Evolutionary conservation across 495 filamentous ascomycete genomes (phyloP).

Genomic region (Xylaria castorea): DNA sequence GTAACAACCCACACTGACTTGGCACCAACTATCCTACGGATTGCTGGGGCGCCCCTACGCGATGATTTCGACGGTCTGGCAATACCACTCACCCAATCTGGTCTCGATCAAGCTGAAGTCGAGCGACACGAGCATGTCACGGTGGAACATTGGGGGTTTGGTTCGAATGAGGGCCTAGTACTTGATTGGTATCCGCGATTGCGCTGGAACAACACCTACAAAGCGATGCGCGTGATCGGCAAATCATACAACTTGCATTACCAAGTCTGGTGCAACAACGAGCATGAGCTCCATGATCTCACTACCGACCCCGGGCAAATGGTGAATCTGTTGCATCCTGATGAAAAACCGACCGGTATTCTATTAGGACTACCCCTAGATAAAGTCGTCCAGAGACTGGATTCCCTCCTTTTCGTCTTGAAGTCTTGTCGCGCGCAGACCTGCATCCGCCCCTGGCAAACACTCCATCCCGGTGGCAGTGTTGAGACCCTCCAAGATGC

Average conservation of each 20-base stretch:
- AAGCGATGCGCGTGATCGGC: slow-evolving; percentile 63
- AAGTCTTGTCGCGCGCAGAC: slow-evolving; percentile 67
- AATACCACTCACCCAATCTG: slow-evolving; percentile 53
- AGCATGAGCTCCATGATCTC: slow-evolving; percentile 70
- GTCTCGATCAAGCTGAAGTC: slow-evolving; percentile 38
- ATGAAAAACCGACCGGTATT: slow-evolving; percentile 26
- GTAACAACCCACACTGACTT: slow-evolving; percentile 75
- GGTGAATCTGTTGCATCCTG: slow-evolving; percentile 59
- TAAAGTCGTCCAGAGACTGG: slow-evolving; percentile 58
- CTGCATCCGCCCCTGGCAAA: slow-evolving; percentile 65
- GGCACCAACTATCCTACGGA: slow-evolving; percentile 67
- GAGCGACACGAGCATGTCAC: slow-evolving; percentile 67
- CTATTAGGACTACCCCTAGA: slow-evolving; percentile 55
- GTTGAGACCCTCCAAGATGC: slow-evolving; percentile 51
- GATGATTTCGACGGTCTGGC: slow-evolving; percentile 66
- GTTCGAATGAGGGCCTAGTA: slow-evolving; percentile 56
- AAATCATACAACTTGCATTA: slow-evolving; percentile 66
- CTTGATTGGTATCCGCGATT: slow-evolving; percentile 40
- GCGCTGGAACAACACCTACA: slow-evolving; percentile 66
- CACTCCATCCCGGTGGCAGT: slow-evolving; percentile 60
- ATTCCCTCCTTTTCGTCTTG: slow-evolving; percentile 67
- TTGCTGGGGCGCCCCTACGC: slow-evolving; percentile 56
- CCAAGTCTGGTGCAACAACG: slow-evolving; percentile 70
- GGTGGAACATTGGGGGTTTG: slow-evolving; percentile 69
- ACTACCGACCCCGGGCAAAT: slow-evolving; percentile 67